These are phyloP conservation scores for Pseudoneurospora amorphoporcata DNA, from an alignment of 495 filamentous ascomycete species.

Conservation along the genomic window DNA sequence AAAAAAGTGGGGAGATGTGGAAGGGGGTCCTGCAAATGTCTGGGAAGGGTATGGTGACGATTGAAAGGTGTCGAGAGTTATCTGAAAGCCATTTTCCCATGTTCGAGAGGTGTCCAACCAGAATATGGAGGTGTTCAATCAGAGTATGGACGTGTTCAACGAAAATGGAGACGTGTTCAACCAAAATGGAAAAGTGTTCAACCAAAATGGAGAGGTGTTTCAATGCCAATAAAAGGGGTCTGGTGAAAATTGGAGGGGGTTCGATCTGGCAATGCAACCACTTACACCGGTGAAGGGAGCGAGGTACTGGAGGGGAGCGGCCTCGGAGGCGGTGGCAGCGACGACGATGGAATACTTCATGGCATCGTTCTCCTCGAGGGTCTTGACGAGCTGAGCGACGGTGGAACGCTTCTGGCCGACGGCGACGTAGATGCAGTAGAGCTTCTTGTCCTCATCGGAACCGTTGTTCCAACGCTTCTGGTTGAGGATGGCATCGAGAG, in stretches of 20 bases:
- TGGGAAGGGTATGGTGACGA: background rate
- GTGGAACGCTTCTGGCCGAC: slow-evolving; percentile 99
- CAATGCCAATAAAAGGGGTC: background rate
- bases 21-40: background rate
- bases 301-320: slow-evolving; percentile 88
- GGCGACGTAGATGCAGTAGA: slow-evolving; percentile 99
- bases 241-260: background rate
- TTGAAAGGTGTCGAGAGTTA: background rate
- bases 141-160: background rate
- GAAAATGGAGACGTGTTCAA: background rate
- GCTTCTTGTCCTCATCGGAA: slow-evolving; percentile 89
- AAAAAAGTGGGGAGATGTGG: background rate
- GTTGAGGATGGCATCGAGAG: slow-evolving; percentile 96
- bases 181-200: background rate
- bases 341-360: slow-evolving; percentile 98
- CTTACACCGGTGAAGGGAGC: slow-evolving; percentile 70
- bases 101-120: background rate
- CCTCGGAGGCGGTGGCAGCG: slow-evolving; percentile 96
- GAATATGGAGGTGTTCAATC: background rate
- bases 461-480: slow-evolving; percentile 94
- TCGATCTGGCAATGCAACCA: background rate
- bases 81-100: background rate
- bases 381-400: slow-evolving; percentile 98
- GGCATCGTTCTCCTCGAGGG: slow-evolving; percentile 97
- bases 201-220: background rate